These are phyloP conservation scores for Biscogniauxia mediterranea DNA, from an alignment of 2,329 filamentous ascomycete species.

Conservation along the genomic window DNA sequence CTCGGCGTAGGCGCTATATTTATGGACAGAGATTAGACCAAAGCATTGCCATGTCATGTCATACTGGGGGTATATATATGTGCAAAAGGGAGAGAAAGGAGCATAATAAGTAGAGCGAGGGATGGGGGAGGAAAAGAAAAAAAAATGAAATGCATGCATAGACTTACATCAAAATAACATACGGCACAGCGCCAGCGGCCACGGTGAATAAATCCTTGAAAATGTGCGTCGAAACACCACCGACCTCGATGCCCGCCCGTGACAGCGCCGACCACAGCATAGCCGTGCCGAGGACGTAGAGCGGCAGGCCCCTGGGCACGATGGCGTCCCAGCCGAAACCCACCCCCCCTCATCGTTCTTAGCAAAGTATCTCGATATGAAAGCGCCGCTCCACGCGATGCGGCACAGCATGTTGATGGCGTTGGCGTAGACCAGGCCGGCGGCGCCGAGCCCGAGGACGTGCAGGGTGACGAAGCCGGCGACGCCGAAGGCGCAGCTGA, in stretches of 20 bases:
- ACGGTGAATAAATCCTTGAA: constrained; percentile 46
- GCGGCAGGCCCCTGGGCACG: constrained; percentile 42
- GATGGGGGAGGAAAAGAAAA: constrained; percentile 17
- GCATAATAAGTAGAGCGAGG: constrained; percentile 2
- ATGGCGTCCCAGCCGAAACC: constrained; percentile 41
- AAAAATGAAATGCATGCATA: constrained; percentile 6
- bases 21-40: constrained; percentile 15
- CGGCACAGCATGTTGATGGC: constrained; percentile 85
- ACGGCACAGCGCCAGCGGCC: constrained; percentile 48
- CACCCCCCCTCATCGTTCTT: constrained; percentile 37
- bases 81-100: no score
- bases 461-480: constrained; percentile 74
- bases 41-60: background rate
- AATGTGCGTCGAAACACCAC: constrained; percentile 33
- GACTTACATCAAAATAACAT: constrained; percentile 61
- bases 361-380: constrained; percentile 66
- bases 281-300: constrained; percentile 44
- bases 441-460: constrained; percentile 68
- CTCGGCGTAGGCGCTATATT: constrained; percentile 51
- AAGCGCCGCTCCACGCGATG: constrained; percentile 75
- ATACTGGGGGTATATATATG: no score
- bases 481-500: constrained; percentile 72
- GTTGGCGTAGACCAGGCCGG: constrained; percentile 83
- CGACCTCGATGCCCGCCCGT: constrained; percentile 24
- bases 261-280: constrained; percentile 37